Evolutionary conservation across 257 asterid species (phyloP).

Genomic region (Plantago ovata): DNA sequence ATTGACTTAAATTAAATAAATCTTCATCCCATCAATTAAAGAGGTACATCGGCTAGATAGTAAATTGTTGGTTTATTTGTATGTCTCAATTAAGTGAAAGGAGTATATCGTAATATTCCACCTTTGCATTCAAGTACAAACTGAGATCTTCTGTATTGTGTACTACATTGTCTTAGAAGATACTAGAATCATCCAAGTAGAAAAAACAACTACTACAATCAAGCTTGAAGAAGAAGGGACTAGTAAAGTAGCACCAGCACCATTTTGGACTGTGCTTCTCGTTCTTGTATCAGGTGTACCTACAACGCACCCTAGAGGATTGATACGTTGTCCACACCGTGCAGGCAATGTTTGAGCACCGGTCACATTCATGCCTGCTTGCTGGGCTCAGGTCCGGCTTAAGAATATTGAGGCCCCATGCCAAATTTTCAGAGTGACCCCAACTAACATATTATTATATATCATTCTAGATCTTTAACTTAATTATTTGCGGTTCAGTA

Average conservation of each 20-base stretch:
- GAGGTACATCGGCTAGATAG: too few species aligned
- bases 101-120: too few species aligned
- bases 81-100: too few species aligned
- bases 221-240: constrained; percentile 17
- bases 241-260: background rate
- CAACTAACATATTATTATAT: too few species aligned
- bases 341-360: constrained; percentile 76
- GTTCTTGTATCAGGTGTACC: constrained; percentile 34
- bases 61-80: too few species aligned
- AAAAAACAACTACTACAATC: constrained; percentile 1
- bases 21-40: too few species aligned
- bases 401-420: too few species aligned
- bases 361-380: constrained; percentile 54
- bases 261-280: constrained; percentile 13
- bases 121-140: too few species aligned
- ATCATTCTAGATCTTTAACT: too few species aligned
- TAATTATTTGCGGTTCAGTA: constrained; percentile 67
- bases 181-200: background rate
- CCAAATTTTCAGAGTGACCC: too few species aligned
- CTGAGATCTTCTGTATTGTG: background rate
- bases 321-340: constrained; percentile 70
- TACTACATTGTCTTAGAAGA: background rate
- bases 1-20: too few species aligned
- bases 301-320: constrained; percentile 68
- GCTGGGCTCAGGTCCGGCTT: constrained; percentile 56